Base-by-base conservation (phyloP, 176 grass and related monocot genomes). In the Oryza punctata region DNA sequence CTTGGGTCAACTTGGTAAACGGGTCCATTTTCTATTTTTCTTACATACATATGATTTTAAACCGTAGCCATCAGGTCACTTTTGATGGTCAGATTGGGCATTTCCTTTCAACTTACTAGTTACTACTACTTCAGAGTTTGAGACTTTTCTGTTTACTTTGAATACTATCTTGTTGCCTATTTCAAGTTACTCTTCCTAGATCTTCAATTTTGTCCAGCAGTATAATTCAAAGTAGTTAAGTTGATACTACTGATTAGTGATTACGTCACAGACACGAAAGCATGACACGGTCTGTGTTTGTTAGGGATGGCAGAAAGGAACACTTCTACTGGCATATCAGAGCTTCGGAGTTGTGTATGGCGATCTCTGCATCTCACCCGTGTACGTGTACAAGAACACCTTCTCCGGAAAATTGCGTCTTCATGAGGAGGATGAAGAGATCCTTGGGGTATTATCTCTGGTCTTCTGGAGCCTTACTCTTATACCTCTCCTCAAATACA, bases 301-400 rank as follows among this genome's bases (percentile, higher is more conserved):
- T n/a, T 32, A 90, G 89, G 75, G 80, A 84, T 71, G 85, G 64
- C 79, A 83, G 10, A 90, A 87, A 81, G 67, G 71, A 11, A 92
- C 94, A 27, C 88, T 96, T 91, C 25, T 92, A 81, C 82, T 93
- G 66, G 92, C 90, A 6, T 97, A 97, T 32, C 95, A 97, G 75
- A 97, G 95, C 70, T 91, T 97, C 46, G 95, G 95, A 27, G 87
- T 97, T 21, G 92, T 97, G 13, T 97, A 97, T 72, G 90, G 95
- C 1, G 95, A 97, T 40, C 79, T 97, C 49, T 88, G 95, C 72
- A 92, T 92, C 28, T 97, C 95, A 8, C 95, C 92, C 4, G 88
- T 97, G 21, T 97, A 97, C 28, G 95, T 97, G 73, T 97, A 92
- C 88, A 97, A 94, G 85, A 97, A 93, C 72, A 97, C 94, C 27